Conservation (phyloP, 176 grass and related monocot species). For the sorghum (Sorghum bicolor) region DNA sequence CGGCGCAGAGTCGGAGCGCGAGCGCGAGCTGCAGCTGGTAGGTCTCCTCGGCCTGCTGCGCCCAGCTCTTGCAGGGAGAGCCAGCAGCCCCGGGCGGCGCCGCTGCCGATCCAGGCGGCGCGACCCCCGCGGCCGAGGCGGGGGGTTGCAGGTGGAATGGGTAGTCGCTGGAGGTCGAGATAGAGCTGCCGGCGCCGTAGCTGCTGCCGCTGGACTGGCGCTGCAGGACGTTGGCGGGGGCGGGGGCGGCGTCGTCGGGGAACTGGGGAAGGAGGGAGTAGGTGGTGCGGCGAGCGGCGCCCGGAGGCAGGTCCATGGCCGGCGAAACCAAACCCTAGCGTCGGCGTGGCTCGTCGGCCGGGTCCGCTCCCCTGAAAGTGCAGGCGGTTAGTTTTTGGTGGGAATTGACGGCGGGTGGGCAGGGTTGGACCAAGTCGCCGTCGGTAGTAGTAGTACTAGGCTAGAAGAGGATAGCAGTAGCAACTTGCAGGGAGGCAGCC, state of each 20-base stretch:
- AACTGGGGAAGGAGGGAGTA: slow-evolving; percentile 58
- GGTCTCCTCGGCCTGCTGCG: slow-evolving; percentile 97
- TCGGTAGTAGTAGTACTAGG: background rate
- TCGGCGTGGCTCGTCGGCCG: background rate
- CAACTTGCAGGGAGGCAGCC: background rate
- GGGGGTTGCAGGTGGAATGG: slow-evolving; percentile 39
- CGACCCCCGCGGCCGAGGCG: background rate
- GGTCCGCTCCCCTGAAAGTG: background rate
- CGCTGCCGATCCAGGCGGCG: background rate
- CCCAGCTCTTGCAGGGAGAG: slow-evolving; percentile 82
- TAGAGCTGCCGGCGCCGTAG: slow-evolving; percentile 77
- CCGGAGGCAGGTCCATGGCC: slow-evolving; percentile 41
- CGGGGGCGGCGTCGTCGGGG: slow-evolving; percentile 36
- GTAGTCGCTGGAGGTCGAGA: slow-evolving; percentile 76
- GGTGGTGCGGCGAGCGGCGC: slow-evolving; percentile 37
- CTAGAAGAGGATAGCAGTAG: background rate
- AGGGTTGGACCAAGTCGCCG: background rate
- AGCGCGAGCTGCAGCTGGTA: slow-evolving; percentile 95
- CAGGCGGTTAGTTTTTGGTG: background rate
- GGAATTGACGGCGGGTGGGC: background rate
- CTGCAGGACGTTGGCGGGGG: slow-evolving; percentile 37
- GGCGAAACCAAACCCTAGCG: slow-evolving; percentile 1
- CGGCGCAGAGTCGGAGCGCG: slow-evolving; percentile 87
- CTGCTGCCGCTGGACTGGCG: slow-evolving; percentile 96
- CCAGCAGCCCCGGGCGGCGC: background rate